Percentiles rank a stretch among this genome's conserved stretches.
Conservation (phyloP, 2,329 filamentous ascomycete species). For the Ophiostoma pallidulum region DNA sequence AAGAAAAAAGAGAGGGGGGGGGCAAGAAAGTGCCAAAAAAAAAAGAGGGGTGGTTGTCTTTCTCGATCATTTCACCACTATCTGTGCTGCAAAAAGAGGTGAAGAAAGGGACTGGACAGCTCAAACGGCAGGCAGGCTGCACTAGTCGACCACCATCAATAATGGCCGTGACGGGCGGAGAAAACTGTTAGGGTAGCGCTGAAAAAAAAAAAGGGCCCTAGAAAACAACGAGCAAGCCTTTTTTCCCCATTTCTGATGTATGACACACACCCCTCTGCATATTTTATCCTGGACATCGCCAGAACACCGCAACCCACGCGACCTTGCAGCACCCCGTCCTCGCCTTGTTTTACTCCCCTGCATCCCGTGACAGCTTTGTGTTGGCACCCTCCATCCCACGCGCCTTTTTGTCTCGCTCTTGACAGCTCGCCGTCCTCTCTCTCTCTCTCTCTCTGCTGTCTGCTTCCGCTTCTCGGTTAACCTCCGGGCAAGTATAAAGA, state of each 20-base stretch:
- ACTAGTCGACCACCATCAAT: slow-evolving; percentile 2
- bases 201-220: slow-evolving; percentile 10
- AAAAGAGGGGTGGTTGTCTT: neutral
- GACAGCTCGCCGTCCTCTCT: neutral
- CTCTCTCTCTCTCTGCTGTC: neutral
- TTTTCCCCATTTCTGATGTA: neutral
- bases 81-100: neutral
- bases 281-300: slow-evolving; percentile 1
- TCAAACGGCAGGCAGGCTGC: slow-evolving; percentile 1
- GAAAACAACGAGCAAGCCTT: slow-evolving; percentile 10
- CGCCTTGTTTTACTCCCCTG: slow-evolving; percentile 2
- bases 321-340: neutral
- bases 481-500: slow-evolving; percentile 8
- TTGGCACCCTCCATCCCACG: slow-evolving; percentile 2
- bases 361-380: too few relatives aligned
- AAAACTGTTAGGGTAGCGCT: slow-evolving; percentile 5
- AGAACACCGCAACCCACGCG: slow-evolving; percentile 2
- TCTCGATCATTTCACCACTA: too few relatives aligned
- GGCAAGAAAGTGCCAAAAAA: slow-evolving; percentile 7
- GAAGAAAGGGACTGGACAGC: neutral
- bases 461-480: neutral
- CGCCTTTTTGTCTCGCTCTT: neutral
- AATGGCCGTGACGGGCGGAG: neutral
- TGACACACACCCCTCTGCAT: slow-evolving; percentile 6
- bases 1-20: slow-evolving; percentile 3